phyloP scores from a whole-genome alignment of 1,139 yeast genomes.

The Yamadazyma mexicana region DNA sequence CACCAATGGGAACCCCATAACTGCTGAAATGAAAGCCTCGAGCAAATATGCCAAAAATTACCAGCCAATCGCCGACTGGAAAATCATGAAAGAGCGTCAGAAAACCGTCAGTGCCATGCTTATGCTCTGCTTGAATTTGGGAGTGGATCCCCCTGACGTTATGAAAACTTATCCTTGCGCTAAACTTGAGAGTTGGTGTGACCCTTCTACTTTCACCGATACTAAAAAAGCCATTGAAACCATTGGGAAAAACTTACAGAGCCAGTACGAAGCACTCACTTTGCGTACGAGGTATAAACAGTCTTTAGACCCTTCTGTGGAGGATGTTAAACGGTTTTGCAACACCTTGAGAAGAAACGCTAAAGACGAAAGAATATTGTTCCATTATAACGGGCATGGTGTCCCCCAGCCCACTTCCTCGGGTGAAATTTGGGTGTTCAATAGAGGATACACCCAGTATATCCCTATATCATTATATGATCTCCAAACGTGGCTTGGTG shows the following conservation, averaged over 20 bases:
- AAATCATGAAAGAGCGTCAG: conserved; percentile 83
- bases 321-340: conserved; percentile 91
- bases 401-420: conserved; percentile 96
- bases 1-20: conserved; percentile 85
- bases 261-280: conserved; percentile 87
- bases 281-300: conserved; percentile 88
- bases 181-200: conserved; percentile 89
- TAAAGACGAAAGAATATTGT: conserved; percentile 83
- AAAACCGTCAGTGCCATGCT: conserved; percentile 95
- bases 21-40: conserved; percentile 48
- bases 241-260: conserved; percentile 83
- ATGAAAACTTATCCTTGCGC: conserved; percentile 95
- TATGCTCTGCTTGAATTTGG: conserved; percentile 84
- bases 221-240: conserved; percentile 90
- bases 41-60: conserved; percentile 50
- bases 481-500: conserved; percentile 95
- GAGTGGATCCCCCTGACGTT: conserved; percentile 97
- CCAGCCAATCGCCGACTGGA: conserved; percentile 86
- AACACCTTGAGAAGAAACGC: conserved; percentile 86
- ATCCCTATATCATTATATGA: conserved; percentile 94
- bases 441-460: conserved; percentile 94
- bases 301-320: conserved; percentile 91
- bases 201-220: conserved; percentile 80
- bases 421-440: conserved; percentile 99
- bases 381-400: conserved; percentile 98